Base-by-base conservation (phyloP, 768 basidiomycete species). In the Hebeloma cylindrosporum region DNA sequence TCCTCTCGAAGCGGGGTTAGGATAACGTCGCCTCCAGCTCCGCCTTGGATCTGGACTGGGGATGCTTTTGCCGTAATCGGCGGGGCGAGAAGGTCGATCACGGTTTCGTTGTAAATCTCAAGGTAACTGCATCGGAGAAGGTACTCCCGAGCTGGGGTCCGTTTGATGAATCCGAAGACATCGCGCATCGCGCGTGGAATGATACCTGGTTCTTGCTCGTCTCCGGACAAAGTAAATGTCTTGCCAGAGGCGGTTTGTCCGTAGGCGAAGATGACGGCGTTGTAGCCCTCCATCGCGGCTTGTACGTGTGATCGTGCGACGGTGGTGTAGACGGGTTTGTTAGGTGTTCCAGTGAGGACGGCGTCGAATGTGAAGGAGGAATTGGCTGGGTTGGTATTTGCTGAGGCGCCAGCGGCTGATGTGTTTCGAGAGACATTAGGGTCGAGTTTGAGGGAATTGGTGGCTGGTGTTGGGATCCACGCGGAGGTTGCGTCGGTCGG, bases 281-380 rank as follows among this genome's bases (percentile, higher is more conserved):
- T 97, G 74, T 82, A 98, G 13, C 96, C 96, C 39, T 92, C 90
- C 93, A 98, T 96, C 7, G 94, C 92, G 3, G 93, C 90, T 45
- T 79, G 80, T 1, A 91, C 88, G 57, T 92, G 90, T 3, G 81
- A 83, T 9, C 80, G 77, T 2, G 85, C 90, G 11, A 86, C 82
- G 3, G 83, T 78, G 30, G 75, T 80, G 60, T 92, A 93, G 5
- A 92, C 71, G 0, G 83, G 80, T 56, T 88, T 88, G 66, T 89
- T 92, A 25, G 83, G 80, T 1, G 85, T 82, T 0, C 85, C 85
- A 4, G 83, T 88, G 39, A 90, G 78, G 46, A 92, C 75, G 27
- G 85, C 79, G 53, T 90, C 87, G 52, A 88, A 88, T 29, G 73
- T 74, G 65, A 85, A 90, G 8, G 70, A 39, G 0, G 69, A 46